phyloP scores from a whole-genome alignment of 108 stramenopile genomes.

The Nannochloropsis gaditana region DNA sequence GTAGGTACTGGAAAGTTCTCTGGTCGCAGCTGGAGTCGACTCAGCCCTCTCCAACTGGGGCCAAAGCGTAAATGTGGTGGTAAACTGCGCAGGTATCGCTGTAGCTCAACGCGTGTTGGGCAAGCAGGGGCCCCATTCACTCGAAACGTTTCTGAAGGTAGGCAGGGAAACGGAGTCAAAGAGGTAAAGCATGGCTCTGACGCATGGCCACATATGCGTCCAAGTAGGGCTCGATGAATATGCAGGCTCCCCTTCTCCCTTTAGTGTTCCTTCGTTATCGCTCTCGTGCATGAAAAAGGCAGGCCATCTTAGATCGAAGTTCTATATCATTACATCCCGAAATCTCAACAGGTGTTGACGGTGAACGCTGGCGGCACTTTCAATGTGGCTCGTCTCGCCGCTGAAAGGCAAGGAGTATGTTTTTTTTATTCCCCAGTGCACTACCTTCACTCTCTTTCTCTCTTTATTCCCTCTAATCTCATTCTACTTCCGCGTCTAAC shows the following conservation, averaged over 20 bases:
- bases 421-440: neutral
- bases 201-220: too few relatives aligned
- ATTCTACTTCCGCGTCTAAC: too few relatives aligned
- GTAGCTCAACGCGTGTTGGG: constrained; percentile 47
- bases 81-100: constrained; percentile 90
- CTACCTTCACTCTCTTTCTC: neutral
- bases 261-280: too few relatives aligned
- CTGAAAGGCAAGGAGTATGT: constrained; percentile 53
- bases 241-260: too few relatives aligned
- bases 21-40: neutral
- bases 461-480: neutral
- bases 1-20: neutral
- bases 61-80: constrained; percentile 62
- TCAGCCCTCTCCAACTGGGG: neutral
- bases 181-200: too few relatives aligned
- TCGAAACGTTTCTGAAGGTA: neutral
- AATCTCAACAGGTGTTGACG: constrained; percentile 50
- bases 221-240: too few relatives aligned
- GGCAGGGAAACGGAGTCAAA: neutral
- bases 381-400: constrained; percentile 80
- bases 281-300: too few relatives aligned
- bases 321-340: too few relatives aligned
- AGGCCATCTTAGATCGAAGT: too few relatives aligned
- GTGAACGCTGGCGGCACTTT: constrained; percentile 89
- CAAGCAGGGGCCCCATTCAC: neutral